Conservation (phyloP, 257 asterid genomes). For the Primulina eburnea region DNA sequence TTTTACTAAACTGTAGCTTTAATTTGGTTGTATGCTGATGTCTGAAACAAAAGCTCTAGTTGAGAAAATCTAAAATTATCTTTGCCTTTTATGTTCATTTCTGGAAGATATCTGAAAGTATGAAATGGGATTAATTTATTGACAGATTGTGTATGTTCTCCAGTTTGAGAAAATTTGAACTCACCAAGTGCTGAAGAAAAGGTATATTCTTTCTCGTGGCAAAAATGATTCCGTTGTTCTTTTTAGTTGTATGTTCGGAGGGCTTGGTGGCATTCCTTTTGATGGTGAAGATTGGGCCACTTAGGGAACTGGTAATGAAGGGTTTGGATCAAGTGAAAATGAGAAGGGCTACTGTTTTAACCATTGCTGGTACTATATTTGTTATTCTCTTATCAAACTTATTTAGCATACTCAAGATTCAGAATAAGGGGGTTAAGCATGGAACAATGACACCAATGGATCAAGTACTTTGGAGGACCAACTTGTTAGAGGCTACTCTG, state of each 20-base stretch:
- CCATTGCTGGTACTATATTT: conserved; percentile 76
- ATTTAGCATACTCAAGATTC: conserved; percentile 80
- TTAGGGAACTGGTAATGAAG: conserved; percentile 80
- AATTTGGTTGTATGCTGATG: conserved; percentile 8
- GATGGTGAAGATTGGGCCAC: conserved; percentile 88
- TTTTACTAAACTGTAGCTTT: background rate
- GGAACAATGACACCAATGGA: conserved; percentile 99
- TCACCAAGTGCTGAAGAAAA: conserved; percentile 13
- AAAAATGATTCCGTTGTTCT: conserved; percentile 84
- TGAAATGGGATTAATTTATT: conserved; percentile 17
- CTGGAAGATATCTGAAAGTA: conserved; percentile 14
- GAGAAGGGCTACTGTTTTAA: conserved; percentile 82
- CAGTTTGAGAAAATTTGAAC: conserved; percentile 16
- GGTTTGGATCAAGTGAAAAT: conserved; percentile 83
- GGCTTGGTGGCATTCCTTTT: conserved; percentile 75
- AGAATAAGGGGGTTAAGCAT: conserved; percentile 89
- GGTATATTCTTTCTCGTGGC: conserved; percentile 11
- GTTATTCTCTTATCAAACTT: conserved; percentile 70
- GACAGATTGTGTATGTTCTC: conserved; percentile 9
- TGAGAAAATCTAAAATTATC: conserved; percentile 4
- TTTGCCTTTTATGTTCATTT: conserved; percentile 20
- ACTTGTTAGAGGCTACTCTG: conserved; percentile 92
- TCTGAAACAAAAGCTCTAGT: conserved; percentile 12
- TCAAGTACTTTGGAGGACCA: conserved; percentile 97
- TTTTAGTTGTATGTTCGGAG: conserved; percentile 68